A percentile compares a stretch with the other conserved stretches of the same genome.
These are phyloP conservation scores for Fraxinus cuspidata DNA, from an alignment of 257 asterid genomes.

Conservation along the genomic window DNA sequence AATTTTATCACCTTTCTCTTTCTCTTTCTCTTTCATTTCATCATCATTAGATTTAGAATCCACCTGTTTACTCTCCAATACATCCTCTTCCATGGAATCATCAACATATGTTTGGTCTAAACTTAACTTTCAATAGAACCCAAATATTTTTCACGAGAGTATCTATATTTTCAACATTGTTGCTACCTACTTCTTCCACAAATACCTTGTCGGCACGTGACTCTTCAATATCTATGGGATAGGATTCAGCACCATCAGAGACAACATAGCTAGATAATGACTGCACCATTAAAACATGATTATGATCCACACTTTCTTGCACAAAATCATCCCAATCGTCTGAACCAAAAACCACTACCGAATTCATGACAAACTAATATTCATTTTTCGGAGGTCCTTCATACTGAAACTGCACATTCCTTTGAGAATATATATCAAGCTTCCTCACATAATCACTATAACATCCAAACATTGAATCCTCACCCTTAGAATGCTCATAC, in stretches of 20 bases:
- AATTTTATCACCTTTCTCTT: conserved; percentile 36
- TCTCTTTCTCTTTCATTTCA: conserved; percentile 29
- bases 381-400: conserved; percentile 40
- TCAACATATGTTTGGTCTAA: conserved; percentile 77
- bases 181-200: conserved; percentile 35
- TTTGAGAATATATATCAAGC: conserved; percentile 30
- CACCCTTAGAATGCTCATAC: conserved; percentile 71
- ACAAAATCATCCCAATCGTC: conserved; percentile 82
- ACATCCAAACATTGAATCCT: conserved; percentile 80
- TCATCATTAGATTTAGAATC: conserved; percentile 41
- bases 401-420: conserved; percentile 25
- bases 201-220: conserved; percentile 34
- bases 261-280: conserved; percentile 40
- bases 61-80: conserved; percentile 49
- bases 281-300: conserved; percentile 36
- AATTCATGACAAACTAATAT: conserved; percentile 55
- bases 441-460: conserved; percentile 60
- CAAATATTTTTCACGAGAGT: conserved; percentile 35
- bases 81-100: conserved; percentile 86
- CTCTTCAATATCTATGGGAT: conserved; percentile 59
- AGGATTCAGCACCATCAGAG: conserved; percentile 57
- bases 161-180: conserved; percentile 37
- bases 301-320: conserved; percentile 51
- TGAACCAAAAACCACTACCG: conserved; percentile 72
- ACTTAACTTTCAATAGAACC: conserved; percentile 57